Percentiles rank a stretch among this genome's conserved stretches.
These are phyloP conservation scores for Puccinia horiana DNA, from an alignment of 1,284 basidiomycete species.

Conservation along the genomic window DNA sequence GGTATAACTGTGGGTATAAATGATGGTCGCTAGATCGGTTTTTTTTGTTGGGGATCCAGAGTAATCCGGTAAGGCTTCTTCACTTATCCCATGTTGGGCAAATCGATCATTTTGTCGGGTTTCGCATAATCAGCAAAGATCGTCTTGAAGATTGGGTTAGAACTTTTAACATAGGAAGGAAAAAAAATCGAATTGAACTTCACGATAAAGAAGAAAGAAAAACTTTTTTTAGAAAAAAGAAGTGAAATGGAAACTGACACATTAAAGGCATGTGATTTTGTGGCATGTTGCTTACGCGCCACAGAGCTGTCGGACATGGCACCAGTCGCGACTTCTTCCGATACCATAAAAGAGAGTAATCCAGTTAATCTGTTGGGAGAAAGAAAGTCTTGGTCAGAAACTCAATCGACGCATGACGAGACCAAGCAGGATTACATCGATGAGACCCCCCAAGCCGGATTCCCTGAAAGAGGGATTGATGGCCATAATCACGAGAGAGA, in stretches of 20 bases:
- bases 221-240: not conserved
- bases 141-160: not conserved
- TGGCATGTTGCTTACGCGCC: not conserved
- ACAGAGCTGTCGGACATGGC: not conserved
- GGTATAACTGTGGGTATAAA: not conserved
- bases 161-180: not conserved
- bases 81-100: slow-evolving; percentile 21
- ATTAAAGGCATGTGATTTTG: not conserved
- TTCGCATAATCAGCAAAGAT: slow-evolving; percentile 8
- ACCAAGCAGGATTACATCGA: slow-evolving; percentile 1
- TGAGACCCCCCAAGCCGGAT: slow-evolving; percentile 32
- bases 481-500: not conserved
- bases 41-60: not conserved
- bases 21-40: not conserved
- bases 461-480: not conserved
- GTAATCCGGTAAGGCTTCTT: not conserved
- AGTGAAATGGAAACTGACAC: not conserved
- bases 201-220: not conserved
- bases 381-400: not conserved
- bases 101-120: slow-evolving; percentile 9
- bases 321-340: slow-evolving; percentile 16
- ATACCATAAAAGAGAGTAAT: slow-evolving; percentile 41
- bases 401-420: not conserved
- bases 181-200: not conserved
- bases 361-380: slow-evolving; percentile 20